These are phyloP conservation scores for Neurospora discreta DNA, from an alignment of 495 filamentous ascomycete species.

Conservation along the genomic window DNA sequence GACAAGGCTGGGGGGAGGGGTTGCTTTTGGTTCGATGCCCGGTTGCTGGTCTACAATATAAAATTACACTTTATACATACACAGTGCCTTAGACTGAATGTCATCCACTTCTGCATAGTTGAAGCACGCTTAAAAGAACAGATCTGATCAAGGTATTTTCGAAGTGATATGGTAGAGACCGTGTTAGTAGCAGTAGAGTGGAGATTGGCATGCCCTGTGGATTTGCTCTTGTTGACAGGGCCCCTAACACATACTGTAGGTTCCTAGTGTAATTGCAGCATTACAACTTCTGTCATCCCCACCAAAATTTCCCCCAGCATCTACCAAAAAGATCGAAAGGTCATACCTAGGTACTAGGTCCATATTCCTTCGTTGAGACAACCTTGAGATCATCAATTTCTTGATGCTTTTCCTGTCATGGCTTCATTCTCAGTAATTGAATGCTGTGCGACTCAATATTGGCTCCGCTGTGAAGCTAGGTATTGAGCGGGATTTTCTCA, in stretches of 20 bases:
- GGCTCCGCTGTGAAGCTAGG: not conserved
- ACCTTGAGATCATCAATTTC: not conserved
- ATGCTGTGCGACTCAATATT: not conserved
- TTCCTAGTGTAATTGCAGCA: not conserved
- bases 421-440: not conserved
- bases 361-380: not conserved
- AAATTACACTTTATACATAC: not conserved
- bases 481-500: not conserved
- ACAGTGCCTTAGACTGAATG: not conserved
- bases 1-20: not conserved
- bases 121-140: not conserved
- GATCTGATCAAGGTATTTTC: not conserved
- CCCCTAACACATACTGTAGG: not conserved
- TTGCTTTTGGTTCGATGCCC: not conserved
- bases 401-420: not conserved
- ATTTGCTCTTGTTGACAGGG: not conserved
- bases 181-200: not conserved
- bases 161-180: not conserved
- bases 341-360: no score
- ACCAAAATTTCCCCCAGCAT: not conserved
- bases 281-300: not conserved
- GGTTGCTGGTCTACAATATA: not conserved
- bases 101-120: no score
- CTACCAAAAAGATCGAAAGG: not conserved
- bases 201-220: not conserved